Evolutionary conservation across 2,329 filamentous ascomycete genomes (phyloP).

Genomic region (Fusarium sp.): DNA sequence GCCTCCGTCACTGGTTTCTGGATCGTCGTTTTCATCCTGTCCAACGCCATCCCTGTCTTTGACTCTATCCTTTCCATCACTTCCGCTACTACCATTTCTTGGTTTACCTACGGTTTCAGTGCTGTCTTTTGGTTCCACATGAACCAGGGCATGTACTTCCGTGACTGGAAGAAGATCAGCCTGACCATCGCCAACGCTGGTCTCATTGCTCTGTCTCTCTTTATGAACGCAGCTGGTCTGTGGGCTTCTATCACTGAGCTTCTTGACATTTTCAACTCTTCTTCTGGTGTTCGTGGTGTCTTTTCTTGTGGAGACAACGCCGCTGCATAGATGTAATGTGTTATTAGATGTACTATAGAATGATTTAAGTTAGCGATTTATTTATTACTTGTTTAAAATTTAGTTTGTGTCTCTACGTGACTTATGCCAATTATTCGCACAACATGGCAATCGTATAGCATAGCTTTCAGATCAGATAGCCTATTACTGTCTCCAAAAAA

Average conservation of each 20-base stretch:
- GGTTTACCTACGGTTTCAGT: conserved; percentile 45
- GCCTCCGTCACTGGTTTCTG: conserved; percentile 42
- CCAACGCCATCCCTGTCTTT: conserved; percentile 47
- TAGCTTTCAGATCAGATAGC: too few relatives aligned
- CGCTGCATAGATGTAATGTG: not conserved
- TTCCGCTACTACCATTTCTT: conserved; percentile 45
- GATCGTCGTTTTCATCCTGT: conserved; percentile 45
- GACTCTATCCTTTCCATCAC: conserved; percentile 47
- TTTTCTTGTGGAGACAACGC: conserved; percentile 44
- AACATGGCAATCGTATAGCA: too few relatives aligned
- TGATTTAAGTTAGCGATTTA: not conserved
- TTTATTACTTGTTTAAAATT: not conserved
- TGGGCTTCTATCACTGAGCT: conserved; percentile 45
- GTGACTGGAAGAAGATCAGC: conserved; percentile 40
- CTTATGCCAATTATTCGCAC: too few relatives aligned
- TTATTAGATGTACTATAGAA: not conserved
- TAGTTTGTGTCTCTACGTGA: too few relatives aligned
- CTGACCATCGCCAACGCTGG: conserved; percentile 37
- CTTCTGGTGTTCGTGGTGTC: conserved; percentile 33
- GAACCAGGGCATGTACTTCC: conserved; percentile 35
- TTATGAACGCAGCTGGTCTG: conserved; percentile 44
- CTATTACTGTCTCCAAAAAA: too few relatives aligned
- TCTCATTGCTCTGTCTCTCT: conserved; percentile 39
- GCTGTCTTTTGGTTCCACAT: conserved; percentile 46
- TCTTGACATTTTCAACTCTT: conserved; percentile 37